Evolutionary conservation across 805 yeast species (phyloP).

Genomic region (Lipomyces spencermartinsiae): DNA sequence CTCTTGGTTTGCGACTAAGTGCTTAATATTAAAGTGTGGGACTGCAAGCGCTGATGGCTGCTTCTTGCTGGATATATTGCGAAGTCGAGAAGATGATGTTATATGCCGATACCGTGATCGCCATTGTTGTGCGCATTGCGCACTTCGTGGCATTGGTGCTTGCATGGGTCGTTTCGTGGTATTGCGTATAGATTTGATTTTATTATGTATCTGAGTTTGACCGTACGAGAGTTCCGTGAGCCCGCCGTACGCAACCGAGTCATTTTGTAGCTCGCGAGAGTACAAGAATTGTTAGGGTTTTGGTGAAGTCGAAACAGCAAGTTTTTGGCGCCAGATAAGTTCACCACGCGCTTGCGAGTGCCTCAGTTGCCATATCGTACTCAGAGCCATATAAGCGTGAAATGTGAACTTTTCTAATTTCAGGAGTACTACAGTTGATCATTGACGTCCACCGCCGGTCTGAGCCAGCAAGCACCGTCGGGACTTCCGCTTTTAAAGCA

Average conservation of each 20-base stretch:
- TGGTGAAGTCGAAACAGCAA: no score
- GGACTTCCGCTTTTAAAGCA: no score
- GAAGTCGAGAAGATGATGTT: slow-evolving; percentile 1
- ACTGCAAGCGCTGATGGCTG: slow-evolving; percentile 6
- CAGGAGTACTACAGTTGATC: no score
- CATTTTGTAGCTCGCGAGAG: no score
- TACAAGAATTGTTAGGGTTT: no score
- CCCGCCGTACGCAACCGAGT: not conserved
- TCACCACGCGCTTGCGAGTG: not conserved
- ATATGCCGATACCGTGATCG: not conserved
- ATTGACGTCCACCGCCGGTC: no score
- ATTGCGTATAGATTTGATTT: no score
- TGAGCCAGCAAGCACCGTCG: no score
- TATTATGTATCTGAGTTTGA: not conserved
- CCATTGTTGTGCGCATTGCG: not conserved
- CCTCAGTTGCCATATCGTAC: not conserved
- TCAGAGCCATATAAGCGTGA: not conserved
- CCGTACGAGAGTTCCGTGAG: no score
- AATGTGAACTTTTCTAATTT: not conserved
- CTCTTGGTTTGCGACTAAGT: slow-evolving; percentile 21
- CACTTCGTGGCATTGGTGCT: not conserved
- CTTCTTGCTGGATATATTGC: not conserved
- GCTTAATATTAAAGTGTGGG: slow-evolving; percentile 29
- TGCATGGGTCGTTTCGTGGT: not conserved
- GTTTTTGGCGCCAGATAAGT: no score